Evolutionary conservation across 163 green algal genomes (phyloP), one percentile per base, ranked within the genome.

Genomic region (Chlorella variabilis): DNA sequence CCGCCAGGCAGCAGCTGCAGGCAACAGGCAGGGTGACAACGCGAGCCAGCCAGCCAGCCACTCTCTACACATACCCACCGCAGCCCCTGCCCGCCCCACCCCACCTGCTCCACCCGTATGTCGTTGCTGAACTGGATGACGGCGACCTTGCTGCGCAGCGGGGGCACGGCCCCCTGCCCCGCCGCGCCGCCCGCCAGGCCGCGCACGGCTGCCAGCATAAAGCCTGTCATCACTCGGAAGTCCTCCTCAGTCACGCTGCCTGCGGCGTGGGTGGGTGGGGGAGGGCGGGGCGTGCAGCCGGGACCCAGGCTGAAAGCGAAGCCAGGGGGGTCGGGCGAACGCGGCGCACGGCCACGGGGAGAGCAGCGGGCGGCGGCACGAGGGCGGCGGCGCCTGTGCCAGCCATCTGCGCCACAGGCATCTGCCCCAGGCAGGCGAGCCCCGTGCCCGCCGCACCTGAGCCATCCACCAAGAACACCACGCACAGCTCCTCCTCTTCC

Each of bases 181-280:
- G 31, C 69, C 33, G 71, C 8, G 34, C 42, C 15, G 13, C 42
- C 45, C 48, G 23, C 38, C 59, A 62, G 27, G 17, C n/a, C 38
- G 0, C n/a, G 34, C 56, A 80, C 69, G 3, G 82, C 82, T 7
- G 21, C 48, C 11, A 41, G 27, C 62, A 88, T 82, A 68, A 88
- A 88, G 29, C 49, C 25, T 11, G 62, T 80, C 83, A 88, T 88
- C 36, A 75, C 71, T 1, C 65, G 23, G 48, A 88, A 88, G 71
- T 88, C 83, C 31, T 88, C 83, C 62, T 88, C 84, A 1, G 84
- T 88, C 33, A 88, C 84, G 70, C 66, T 82, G n/a, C 84, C 77
- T 77, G 66, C 73, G 29, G 45, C 11, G n/a, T n/a, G 15, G 45
- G 45, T 54, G 45, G 45, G 45, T 23, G 15, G 45, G 45, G 15